Evolutionary conservation across 2,329 filamentous ascomycete species (phyloP).

Genomic region (Alternaria brassicae): DNA sequence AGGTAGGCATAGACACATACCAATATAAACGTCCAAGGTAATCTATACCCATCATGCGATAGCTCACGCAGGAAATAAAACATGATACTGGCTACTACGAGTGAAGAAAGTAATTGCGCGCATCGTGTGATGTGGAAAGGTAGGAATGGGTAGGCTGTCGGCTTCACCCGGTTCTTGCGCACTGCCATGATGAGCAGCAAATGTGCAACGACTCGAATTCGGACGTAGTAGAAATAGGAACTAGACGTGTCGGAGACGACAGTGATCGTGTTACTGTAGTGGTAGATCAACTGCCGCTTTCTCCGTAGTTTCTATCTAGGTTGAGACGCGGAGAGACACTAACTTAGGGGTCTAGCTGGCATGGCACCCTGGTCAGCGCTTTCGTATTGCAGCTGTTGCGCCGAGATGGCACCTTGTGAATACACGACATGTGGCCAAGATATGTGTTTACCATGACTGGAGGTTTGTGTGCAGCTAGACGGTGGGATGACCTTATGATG

Average conservation of each 20-base stretch:
- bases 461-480: not conserved
- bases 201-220: not conserved
- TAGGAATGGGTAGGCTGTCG: slow-evolving; percentile 54
- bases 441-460: not conserved
- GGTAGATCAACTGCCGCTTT: not conserved
- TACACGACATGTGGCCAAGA: not conserved
- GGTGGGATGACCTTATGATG: not conserved
- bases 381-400: not conserved
- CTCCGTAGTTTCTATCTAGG: not conserved
- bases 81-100: slow-evolving; percentile 63
- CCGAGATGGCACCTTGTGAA: not conserved
- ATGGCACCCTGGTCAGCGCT: not conserved
- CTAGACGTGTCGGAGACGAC: not conserved
- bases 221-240: not conserved
- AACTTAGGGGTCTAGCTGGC: not conserved
- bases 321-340: not conserved
- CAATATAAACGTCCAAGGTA: slow-evolving; percentile 67
- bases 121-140: slow-evolving; percentile 54
- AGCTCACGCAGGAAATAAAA: slow-evolving; percentile 64
- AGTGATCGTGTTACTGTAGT: not conserved
- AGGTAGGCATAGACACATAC: slow-evolving; percentile 48
- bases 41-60: slow-evolving; percentile 57
- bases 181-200: slow-evolving; percentile 19
- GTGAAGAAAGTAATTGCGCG: slow-evolving; percentile 52
- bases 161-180: slow-evolving; percentile 40